Evolutionary conservation across 345 rosid species (phyloP), one percentile per base, ranked within the genome.

Genomic region (Eucalyptus tenuipes): DNA sequence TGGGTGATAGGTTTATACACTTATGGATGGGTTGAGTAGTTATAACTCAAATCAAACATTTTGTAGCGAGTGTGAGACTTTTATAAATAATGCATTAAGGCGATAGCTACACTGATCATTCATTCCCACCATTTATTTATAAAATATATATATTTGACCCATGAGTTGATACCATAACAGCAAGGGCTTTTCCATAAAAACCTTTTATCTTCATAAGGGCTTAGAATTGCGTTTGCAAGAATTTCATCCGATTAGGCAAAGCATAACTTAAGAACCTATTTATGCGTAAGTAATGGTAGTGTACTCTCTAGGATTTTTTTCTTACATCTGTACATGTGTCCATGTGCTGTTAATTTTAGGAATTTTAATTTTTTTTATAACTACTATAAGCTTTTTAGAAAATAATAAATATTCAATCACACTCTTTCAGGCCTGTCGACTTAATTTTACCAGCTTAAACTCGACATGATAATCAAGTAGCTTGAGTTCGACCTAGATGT

Each of bases 51-150:
- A 40, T 22, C 15, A 75, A 37, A 6, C 0, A 75, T 9, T 68
- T 4, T 0, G 1, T 14, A 68, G 0, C 0, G 0, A 3, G 2
- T 17, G 24, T 9, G 6, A 17, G 22, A 9, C 42, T 25, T 68
- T 68, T n/a, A 66, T 14, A n/a, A 40, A 68, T 8, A 68, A 68
- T 2, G 0, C 7, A 16, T 20, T 31, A 68, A 68, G 22, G 1
- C 12, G 0, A n/a, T 33, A 31, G 7, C 44, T 68, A 10, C 25
- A 33, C 4, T 8, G 1, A 17, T 17, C 1, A 2, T 68, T 68
- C 0, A 3, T 68, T 24, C 22, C 2, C 7, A 68, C 25, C 42
- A 17, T 33, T 33, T n/a, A n/a, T n/a, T n/a, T n/a, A n/a, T n/a
- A n/a, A 44, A 7, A 1, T 3, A 16, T 31, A 14, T 33, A 14